Evolutionary conservation across 208 protist genomes (phyloP), one percentile per base, ranked within the genome.

Genomic region (Histomonas meleagridis): DNA sequence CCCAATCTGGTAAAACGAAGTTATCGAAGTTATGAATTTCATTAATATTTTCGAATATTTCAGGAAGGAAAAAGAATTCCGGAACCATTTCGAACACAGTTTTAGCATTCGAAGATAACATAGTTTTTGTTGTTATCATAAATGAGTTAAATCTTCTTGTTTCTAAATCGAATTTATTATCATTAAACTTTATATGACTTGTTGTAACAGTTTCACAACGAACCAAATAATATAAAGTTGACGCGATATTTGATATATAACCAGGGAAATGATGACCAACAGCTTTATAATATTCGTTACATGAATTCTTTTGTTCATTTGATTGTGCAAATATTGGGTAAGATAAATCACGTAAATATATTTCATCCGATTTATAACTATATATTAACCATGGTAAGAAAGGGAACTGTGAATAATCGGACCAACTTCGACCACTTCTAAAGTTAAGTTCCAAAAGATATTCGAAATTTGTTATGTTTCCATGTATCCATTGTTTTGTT

Each of bases 131-230:
- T 23, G 91, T 51, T 9, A 62, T 60, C 40, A 62, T 16, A 16
- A 92, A 51, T 16, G 55, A 76, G 4, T 69, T 35, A 48, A 90
- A 90, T 48, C 40, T 60, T 62, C 69, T 23, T 53, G 55, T 51
- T 26, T 48, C 72, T 40, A n/a, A 10, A 32, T 90, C 69, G 60
- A 99, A 98, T 70, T 95, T 94, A 32, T 96, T 97, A 43, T 96
- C 96, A 90, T 93, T 65, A 38, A 93, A 90, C 14, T 43, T 28
- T n/a, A 86, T 55, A 18, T 55, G 23, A 40, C 18, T 46, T 38
- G 51, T 46, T 18, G 76, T 86, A 28, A 86, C 51, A 38, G 76
- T 40, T 48, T 86, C 76, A 14, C 51, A 38, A 40, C 76, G 23
- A 12, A 86, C 46, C 5, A 86, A 55, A 28, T 57, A 86, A 86